Evolutionary conservation across 129 eudicot species (phyloP), one percentile per base, ranked within the genome.

Genomic region (Flaveria trinervia): DNA sequence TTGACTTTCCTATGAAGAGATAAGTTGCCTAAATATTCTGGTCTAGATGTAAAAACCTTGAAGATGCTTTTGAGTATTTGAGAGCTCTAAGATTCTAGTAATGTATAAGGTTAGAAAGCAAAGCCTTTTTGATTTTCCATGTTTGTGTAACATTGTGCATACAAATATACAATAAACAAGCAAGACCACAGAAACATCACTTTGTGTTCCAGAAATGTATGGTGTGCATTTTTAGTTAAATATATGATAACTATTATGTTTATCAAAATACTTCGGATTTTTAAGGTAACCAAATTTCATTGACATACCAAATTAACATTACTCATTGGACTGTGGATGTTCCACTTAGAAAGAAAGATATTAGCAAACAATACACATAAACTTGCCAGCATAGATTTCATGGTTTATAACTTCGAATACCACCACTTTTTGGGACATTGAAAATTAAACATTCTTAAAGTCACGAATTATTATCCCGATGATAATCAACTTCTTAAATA

Each of bases 101-200:
- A 30, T 30, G 36, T 30, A 30, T 30, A 30, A 30, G 36, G 36
- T 30, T 30, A 4, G 36, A 46, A 46, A 20, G 46, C 28, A 26
- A 43, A 20, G 33, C 72, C 20, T 28, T 46, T 69, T 69, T 69
- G 5, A 69, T 12, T 69, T 46, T 69, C 73, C 20, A 22, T 45
- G 52, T 45, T 69, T 69, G 73, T 20, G 57, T 69, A 20, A 46
- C 52, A 69, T 60, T 71, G 49, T 17, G 76, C 76, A 71, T 20
- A 48, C 30, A 71, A 71, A 65, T 65, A 71, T 20, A 48, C 30
- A 71, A 71, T 57, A 71, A 71, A 51, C 64, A 72, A 51, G 70
- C 28, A 74, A 44, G 5, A 74, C 49, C 7, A 16, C 68, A 62
- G 14, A 62, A 16, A 28, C 26, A 62, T 62, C 68, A 62, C 4